Evolutionary conservation across 345 rosid species (phyloP), one percentile per base, ranked within the genome.

Genomic region (Eutrema heterophyllum): DNA sequence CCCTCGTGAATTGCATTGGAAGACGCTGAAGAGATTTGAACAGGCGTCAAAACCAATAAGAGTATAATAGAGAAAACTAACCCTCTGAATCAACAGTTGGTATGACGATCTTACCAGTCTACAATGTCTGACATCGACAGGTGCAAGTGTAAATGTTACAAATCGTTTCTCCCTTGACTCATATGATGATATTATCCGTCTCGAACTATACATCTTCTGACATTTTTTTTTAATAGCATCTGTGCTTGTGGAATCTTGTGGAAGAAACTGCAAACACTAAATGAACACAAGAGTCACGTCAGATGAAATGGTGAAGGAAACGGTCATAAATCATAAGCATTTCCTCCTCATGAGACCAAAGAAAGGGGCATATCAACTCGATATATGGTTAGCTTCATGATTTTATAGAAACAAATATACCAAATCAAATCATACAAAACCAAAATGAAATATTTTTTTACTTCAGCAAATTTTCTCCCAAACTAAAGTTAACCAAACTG

Each of bases 71-170:
- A 54, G 29, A 10, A 54, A 53, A 27, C 49, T 3, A 52, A 27
- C 50, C 12, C 39, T n/a, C 12, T n/a, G 39, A 30, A 14, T 55
- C 24, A 55, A 13, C 4, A 14, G 39, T 54, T 13, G 59, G 5
- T 51, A 24, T 35, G 27, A 38, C 30, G 38, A 52, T 52, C 39
- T 26, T 27, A 52, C 71, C 61, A 67, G 50, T 52, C 71, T 67
- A 67, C 71, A 67, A 52, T 67, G 58, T 52, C 71, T 67, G 7
- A 44, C 71, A 52, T 67, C 71, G 40, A 67, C 49, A 38, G 71
- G 71, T 13, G 71, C 71, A 39, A 67, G 71, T 67, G 15, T 67
- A 52, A 67, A 67, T 14, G 50, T 67, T 26, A 50, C 26, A 0
- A 52, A 67, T 14, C 24, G 49, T 26, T 38, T 67, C 59, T 67